These are phyloP conservation scores for Chalciporus piperatus DNA, from an alignment of 768 basidiomycete species.

Conservation along the genomic window DNA sequence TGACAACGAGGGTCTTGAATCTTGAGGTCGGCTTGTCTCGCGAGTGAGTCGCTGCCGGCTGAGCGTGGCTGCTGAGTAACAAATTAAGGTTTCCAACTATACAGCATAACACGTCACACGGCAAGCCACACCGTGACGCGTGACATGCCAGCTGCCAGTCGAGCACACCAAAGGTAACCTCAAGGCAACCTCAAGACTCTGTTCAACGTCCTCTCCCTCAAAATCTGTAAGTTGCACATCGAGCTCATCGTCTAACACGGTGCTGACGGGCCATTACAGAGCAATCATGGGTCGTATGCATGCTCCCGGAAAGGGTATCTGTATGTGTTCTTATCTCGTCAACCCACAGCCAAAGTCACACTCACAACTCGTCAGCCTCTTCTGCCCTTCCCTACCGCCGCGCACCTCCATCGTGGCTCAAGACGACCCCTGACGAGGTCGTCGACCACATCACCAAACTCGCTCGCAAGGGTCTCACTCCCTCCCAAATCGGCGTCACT, in stretches of 20 bases:
- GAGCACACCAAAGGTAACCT: slow-evolving; percentile 35
- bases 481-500: slow-evolving; percentile 96
- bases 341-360: slow-evolving; percentile 33
- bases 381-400: slow-evolving; percentile 98
- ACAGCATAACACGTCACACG: slow-evolving; percentile 49
- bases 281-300: slow-evolving; percentile 94
- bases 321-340: slow-evolving; percentile 46
- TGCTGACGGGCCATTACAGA: slow-evolving; percentile 27
- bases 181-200: slow-evolving; percentile 39
- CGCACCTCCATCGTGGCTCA: slow-evolving; percentile 93
- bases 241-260: slow-evolving; percentile 6
- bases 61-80: slow-evolving; percentile 28
- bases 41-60: slow-evolving; percentile 7
- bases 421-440: slow-evolving; percentile 93
- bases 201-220: slow-evolving; percentile 11
- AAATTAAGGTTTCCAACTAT: slow-evolving; percentile 62
- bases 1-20: slow-evolving; percentile 35
- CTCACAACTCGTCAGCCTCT: slow-evolving; percentile 41
- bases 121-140: slow-evolving; percentile 30
- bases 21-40: slow-evolving; percentile 10
- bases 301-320: slow-evolving; percentile 99
- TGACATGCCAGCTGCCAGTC: slow-evolving; percentile 23
- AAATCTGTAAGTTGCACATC: slow-evolving; percentile 37
- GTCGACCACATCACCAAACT: slow-evolving; percentile 96
- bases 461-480: slow-evolving; percentile 95